phyloP scores from a whole-genome alignment of 192 early-diverging fungal species.

The Chytriomyces confervae region DNA sequence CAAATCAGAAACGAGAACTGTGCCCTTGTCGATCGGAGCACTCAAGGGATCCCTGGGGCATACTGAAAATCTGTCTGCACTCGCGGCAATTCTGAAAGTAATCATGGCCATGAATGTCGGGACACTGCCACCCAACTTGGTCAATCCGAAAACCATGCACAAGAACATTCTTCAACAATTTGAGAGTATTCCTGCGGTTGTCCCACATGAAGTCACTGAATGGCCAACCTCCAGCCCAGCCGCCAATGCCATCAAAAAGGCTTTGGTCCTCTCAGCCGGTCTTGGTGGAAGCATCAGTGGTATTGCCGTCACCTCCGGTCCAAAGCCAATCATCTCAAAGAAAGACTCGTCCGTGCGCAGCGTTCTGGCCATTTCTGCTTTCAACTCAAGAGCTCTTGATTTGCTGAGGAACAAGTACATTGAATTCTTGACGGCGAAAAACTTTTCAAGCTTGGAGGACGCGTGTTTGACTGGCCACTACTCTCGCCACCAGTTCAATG shows the following conservation, averaged over 20 bases:
- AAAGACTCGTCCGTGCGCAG: not conserved
- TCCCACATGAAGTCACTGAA: not conserved
- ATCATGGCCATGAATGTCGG: not conserved
- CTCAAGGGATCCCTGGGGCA: slow-evolving; percentile 3
- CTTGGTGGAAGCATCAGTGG: not conserved
- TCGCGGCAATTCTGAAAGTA: slow-evolving; percentile 16
- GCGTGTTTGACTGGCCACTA: no score
- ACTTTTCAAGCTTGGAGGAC: no score
- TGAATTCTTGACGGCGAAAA: not conserved
- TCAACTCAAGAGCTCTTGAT: not conserved
- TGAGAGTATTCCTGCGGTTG: not conserved
- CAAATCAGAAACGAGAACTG: not conserved
- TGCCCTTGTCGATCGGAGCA: slow-evolving; percentile 4
- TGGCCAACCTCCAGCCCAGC: not conserved
- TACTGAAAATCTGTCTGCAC: slow-evolving; percentile 14
- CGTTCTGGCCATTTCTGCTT: not conserved
- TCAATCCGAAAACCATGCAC: slow-evolving; percentile 4
- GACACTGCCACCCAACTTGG: slow-evolving; percentile 10
- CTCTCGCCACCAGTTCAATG: no score
- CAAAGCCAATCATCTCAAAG: not conserved
- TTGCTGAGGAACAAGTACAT: not conserved
- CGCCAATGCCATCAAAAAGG: not conserved
- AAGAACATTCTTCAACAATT: not conserved
- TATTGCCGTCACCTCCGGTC: slow-evolving; percentile 3
- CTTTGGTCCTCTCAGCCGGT: slow-evolving; percentile 14